Conservation (phyloP, 257 asterid genomes). For the Nicotiana undulata region DNA sequence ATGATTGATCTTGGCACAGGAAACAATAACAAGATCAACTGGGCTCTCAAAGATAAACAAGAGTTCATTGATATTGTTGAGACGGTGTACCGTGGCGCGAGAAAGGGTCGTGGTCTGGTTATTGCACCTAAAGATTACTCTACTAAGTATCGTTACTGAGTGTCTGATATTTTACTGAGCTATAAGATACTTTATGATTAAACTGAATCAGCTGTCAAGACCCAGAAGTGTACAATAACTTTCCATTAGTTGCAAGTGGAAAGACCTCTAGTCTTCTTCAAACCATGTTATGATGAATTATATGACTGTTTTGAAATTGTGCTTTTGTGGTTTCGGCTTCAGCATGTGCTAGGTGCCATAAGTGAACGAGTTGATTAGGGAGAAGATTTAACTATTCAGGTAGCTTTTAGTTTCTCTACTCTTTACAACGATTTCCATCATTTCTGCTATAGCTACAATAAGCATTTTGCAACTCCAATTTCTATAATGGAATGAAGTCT, state of each 20-base stretch:
- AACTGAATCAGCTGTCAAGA: not conserved
- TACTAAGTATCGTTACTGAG: conserved; percentile 80
- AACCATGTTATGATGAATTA: not conserved
- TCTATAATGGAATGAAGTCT: not conserved
- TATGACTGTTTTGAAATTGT: not conserved
- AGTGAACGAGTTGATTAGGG: not conserved
- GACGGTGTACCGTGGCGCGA: conserved; percentile 91
- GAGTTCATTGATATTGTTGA: conserved; percentile 95
- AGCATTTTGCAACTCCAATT: not conserved
- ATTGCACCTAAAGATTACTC: conserved; percentile 98
- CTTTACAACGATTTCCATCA: not conserved
- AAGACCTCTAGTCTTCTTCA: not conserved
- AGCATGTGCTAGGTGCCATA: not conserved
- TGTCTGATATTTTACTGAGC: not conserved
- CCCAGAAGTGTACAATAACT: not conserved
- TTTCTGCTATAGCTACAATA: not conserved
- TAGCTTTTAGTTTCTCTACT: not conserved
- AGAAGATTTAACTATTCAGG: not conserved
- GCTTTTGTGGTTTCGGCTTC: not conserved
- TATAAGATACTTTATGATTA: not conserved
- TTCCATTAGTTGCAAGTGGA: not conserved
- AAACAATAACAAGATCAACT: conserved; percentile 92
- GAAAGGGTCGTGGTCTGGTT: conserved; percentile 96
- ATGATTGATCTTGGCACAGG: conserved; percentile 98
- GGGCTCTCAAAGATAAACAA: conserved; percentile 97